Percentiles rank a stretch among this genome's conserved stretches.
Evolutionary conservation across 2,329 filamentous ascomycete species (phyloP).

Genomic region (Elsinoe arachidis): DNA sequence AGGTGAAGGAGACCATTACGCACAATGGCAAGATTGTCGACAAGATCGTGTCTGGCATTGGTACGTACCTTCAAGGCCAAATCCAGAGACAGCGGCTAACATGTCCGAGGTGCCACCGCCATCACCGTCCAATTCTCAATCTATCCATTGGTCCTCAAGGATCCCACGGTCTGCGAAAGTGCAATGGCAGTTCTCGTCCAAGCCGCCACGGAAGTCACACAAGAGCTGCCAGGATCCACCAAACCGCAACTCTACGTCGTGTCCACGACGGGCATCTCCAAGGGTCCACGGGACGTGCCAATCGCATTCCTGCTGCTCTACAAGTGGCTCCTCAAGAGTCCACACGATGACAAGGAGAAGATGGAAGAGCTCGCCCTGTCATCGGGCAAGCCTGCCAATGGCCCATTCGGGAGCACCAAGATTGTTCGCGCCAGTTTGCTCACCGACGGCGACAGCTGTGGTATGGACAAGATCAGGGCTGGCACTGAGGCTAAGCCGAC

Average conservation of each 20-base stretch:
- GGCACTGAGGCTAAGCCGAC: constrained; percentile 28
- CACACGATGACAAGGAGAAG: constrained; percentile 34
- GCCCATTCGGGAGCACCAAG: constrained; percentile 24
- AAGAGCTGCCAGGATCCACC: constrained; percentile 15
- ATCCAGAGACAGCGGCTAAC: constrained; percentile 14
- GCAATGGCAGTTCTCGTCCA: constrained; percentile 25
- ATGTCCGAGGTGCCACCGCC: constrained; percentile 12
- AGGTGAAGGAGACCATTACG: constrained; percentile 32
- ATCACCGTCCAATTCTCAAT: constrained; percentile 14
- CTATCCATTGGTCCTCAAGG: constrained; percentile 26
- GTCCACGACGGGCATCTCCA: constrained; percentile 32
- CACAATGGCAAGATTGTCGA: constrained; percentile 28
- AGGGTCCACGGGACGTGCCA: constrained; percentile 30
- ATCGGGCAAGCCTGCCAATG: constrained; percentile 18
- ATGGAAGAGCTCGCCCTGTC: constrained; percentile 28
- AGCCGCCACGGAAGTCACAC: constrained; percentile 22
- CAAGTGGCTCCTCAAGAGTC: constrained; percentile 26
- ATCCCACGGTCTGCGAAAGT: constrained; percentile 29
- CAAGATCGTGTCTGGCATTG: constrained; percentile 42
- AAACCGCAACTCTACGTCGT: constrained; percentile 28
- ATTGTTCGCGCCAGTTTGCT: constrained; percentile 33
- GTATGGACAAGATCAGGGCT: constrained; percentile 24
- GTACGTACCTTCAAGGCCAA: constrained; percentile 23
- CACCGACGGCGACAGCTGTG: constrained; percentile 24
- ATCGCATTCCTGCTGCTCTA: constrained; percentile 28